Evolutionary conservation across 1,284 basidiomycete species (phyloP).

Genomic region (Butyriboletus appendiculatus): DNA sequence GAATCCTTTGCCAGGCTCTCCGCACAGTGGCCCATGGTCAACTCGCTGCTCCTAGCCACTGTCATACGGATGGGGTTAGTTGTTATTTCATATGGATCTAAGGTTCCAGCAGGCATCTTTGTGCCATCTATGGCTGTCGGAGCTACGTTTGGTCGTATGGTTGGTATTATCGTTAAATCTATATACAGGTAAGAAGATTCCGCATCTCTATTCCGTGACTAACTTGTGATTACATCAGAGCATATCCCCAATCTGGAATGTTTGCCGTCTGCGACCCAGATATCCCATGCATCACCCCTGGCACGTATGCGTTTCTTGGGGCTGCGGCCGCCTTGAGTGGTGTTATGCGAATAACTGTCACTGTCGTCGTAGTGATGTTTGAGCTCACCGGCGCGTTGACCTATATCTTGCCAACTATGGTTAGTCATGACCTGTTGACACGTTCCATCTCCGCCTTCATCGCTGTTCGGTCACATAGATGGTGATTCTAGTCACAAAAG

Average conservation of each 20-base stretch:
- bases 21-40: constrained; percentile 93
- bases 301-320: constrained; percentile 95
- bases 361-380: constrained; percentile 97
- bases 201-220: background rate
- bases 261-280: constrained; percentile 92
- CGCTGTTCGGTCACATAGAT: constrained; percentile 57
- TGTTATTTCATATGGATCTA: constrained; percentile 92
- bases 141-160: constrained; percentile 93
- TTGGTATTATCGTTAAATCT: constrained; percentile 94
- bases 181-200: constrained; percentile 69
- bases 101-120: constrained; percentile 97
- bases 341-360: constrained; percentile 95
- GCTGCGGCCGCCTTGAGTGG: constrained; percentile 95
- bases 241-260: constrained; percentile 81
- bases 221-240: constrained; percentile 43
- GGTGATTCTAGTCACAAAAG: constrained; percentile 94
- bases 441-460: background rate
- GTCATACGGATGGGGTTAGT: constrained; percentile 87
- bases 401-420: constrained; percentile 98
- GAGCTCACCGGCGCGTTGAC: constrained; percentile 98
- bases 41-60: constrained; percentile 90
- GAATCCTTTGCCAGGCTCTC: constrained; percentile 52
- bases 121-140: constrained; percentile 98
- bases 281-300: constrained; percentile 96
- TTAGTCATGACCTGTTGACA: constrained; percentile 37